Evolutionary conservation across 805 yeast species (phyloP).

Genomic region (Priceomyces fermenticarens): DNA sequence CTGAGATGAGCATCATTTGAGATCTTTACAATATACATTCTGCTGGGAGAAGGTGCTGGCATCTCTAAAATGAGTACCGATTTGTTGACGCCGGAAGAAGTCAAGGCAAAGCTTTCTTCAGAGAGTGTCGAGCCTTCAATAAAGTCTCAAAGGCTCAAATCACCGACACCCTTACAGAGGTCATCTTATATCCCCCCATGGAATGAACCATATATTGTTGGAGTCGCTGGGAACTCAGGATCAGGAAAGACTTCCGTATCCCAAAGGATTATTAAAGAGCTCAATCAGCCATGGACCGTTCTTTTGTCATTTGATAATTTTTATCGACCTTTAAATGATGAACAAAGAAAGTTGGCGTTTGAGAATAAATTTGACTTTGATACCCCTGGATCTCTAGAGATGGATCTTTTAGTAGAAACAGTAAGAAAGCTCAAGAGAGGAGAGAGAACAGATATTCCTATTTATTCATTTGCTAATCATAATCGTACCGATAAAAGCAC

Average conservation of each 20-base stretch:
- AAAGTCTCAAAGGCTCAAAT: background rate
- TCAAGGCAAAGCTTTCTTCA: background rate
- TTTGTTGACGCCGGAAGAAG: background rate
- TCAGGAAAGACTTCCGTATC: conserved; percentile 96
- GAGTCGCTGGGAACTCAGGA: conserved; percentile 52
- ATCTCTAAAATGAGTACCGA: background rate
- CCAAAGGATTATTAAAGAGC: conserved; percentile 68
- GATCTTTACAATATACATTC: too few relatives aligned
- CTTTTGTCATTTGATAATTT: conserved; percentile 87
- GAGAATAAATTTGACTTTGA: conserved; percentile 80
- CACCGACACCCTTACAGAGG: conserved; percentile 2
- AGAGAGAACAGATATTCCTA: conserved; percentile 38
- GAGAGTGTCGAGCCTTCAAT: background rate
- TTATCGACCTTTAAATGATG: conserved; percentile 69
- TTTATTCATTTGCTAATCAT: conserved; percentile 67
- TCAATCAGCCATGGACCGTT: conserved; percentile 93
- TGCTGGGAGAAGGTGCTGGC: too few relatives aligned
- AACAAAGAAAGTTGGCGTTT: conserved; percentile 63
- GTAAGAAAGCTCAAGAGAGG: conserved; percentile 71
- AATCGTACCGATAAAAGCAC: conserved; percentile 61
- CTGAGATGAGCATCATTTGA: too few relatives aligned
- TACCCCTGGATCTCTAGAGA: conserved; percentile 77
- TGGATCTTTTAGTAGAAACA: conserved; percentile 65
- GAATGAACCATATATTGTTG: conserved; percentile 47
- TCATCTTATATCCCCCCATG: conserved; percentile 37